These are phyloP conservation scores for Botrytis hyacinthi DNA, from an alignment of 2,329 filamentous ascomycete genomes.

Conservation along the genomic window DNA sequence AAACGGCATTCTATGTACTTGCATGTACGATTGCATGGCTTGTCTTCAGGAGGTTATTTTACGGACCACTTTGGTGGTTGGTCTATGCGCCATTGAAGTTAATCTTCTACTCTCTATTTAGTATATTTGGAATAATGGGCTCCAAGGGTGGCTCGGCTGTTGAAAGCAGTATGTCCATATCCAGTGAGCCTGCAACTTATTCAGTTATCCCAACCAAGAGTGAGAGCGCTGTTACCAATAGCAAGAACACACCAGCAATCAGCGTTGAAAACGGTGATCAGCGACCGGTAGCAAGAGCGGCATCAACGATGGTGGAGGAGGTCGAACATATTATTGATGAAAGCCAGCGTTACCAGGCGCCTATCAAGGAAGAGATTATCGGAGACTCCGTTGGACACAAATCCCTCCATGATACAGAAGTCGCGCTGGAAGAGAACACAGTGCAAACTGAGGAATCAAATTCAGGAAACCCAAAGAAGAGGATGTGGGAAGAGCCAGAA, in stretches of 20 bases:
- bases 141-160: slow-evolving; percentile 22
- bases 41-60: slow-evolving; percentile 77
- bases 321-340: slow-evolving; percentile 55
- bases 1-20: slow-evolving; percentile 83
- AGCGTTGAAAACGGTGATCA: neutral
- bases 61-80: slow-evolving; percentile 88
- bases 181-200: slow-evolving; percentile 22
- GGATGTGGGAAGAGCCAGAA: slow-evolving; percentile 55
- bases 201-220: slow-evolving; percentile 28
- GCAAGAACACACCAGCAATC: neutral
- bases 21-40: slow-evolving; percentile 78
- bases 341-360: slow-evolving; percentile 35
- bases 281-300: slow-evolving; percentile 7
- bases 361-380: slow-evolving; percentile 36
- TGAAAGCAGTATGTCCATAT: slow-evolving; percentile 21
- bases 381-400: slow-evolving; percentile 36
- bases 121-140: slow-evolving; percentile 48
- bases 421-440: neutral
- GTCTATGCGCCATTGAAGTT: slow-evolving; percentile 77
- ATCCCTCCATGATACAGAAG: slow-evolving; percentile 16
- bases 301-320: slow-evolving; percentile 48
- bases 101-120: slow-evolving; percentile 57
- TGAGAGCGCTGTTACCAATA: slow-evolving; percentile 12
- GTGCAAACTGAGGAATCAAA: slow-evolving; percentile 34
- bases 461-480: slow-evolving; percentile 56